Evolutionary conservation across 1,139 yeast species (phyloP).

Genomic region (Lodderomyces orthopsilosis): DNA sequence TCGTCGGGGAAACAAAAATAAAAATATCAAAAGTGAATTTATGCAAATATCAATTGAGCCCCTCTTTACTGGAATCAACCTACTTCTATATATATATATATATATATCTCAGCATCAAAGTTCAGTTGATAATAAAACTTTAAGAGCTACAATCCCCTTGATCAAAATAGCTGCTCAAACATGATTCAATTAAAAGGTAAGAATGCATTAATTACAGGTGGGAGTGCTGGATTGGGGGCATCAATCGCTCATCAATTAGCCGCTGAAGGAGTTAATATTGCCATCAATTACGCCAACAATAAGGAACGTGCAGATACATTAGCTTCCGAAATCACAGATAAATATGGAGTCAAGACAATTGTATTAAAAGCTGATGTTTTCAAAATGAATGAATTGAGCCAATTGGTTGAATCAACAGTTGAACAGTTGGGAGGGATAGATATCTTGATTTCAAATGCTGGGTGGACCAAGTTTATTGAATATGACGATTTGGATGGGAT

Average conservation of each 20-base stretch:
- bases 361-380: conserved; percentile 44
- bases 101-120: too few species aligned
- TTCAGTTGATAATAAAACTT: too few species aligned
- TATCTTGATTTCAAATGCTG: conserved; percentile 47
- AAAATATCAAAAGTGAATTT: too few species aligned
- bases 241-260: conserved; percentile 16
- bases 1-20: too few species aligned
- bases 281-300: conserved; percentile 22
- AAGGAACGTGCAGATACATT: conserved; percentile 22
- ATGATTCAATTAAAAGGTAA: conserved; percentile 21
- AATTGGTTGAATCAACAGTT: conserved; percentile 32
- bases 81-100: too few species aligned
- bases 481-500: conserved; percentile 26
- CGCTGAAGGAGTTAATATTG: conserved; percentile 20
- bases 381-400: conserved; percentile 31
- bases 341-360: conserved; percentile 18
- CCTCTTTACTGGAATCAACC: too few species aligned
- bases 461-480: conserved; percentile 25
- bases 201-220: conserved; percentile 20
- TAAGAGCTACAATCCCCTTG: too few species aligned
- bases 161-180: neutral
- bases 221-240: conserved; percentile 22
- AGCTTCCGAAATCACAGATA: conserved; percentile 19
- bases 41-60: too few species aligned
- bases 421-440: conserved; percentile 37